Evolutionary conservation across 1,284 basidiomycete genomes (phyloP).

Genomic region (Rhodotorula sp.): DNA sequence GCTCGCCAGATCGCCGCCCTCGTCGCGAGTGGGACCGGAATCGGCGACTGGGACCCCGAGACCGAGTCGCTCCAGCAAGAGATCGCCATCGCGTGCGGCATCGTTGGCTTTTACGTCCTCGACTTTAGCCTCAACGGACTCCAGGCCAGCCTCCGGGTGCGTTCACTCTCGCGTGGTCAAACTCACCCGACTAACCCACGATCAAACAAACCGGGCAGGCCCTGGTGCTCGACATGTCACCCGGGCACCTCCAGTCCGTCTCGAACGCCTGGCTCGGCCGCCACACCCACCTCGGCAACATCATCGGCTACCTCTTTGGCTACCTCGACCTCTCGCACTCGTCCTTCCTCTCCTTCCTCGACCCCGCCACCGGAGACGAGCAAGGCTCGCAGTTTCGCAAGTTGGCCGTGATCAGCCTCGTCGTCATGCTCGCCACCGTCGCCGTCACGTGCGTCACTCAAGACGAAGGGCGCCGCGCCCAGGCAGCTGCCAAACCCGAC

Average conservation of each 20-base stretch:
- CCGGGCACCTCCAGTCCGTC: slow-evolving; percentile 77
- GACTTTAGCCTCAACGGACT: slow-evolving; percentile 85
- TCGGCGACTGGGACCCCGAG: slow-evolving; percentile 85
- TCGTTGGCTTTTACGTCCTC: slow-evolving; percentile 87
- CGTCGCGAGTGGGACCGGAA: slow-evolving; percentile 55
- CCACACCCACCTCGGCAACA: slow-evolving; percentile 93
- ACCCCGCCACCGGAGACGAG: slow-evolving; percentile 46
- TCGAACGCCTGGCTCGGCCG: slow-evolving; percentile 98
- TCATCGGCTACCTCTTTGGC: slow-evolving; percentile 74
- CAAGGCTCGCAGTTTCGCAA: slow-evolving; percentile 87
- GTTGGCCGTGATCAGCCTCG: slow-evolving; percentile 81
- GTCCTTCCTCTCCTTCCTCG: slow-evolving; percentile 61
- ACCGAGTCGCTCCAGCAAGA: slow-evolving; percentile 61
- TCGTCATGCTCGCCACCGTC: slow-evolving; percentile 75
- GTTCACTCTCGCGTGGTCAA: no score
- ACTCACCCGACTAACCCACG: no score
- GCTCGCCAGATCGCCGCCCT: slow-evolving; percentile 71
- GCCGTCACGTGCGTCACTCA: slow-evolving; percentile 81
- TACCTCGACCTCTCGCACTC: slow-evolving; percentile 70
- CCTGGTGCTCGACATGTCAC: slow-evolving; percentile 85
- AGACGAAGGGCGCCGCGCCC: slow-evolving; percentile 55
- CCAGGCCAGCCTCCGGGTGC: slow-evolving; percentile 39
- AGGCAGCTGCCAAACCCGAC: not conserved
- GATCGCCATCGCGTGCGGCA: slow-evolving; percentile 76
- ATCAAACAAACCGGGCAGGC: no score